Base-by-base conservation (phyloP, 2,329 filamentous ascomycete genomes). In the Sclerotinia minor region DNA sequence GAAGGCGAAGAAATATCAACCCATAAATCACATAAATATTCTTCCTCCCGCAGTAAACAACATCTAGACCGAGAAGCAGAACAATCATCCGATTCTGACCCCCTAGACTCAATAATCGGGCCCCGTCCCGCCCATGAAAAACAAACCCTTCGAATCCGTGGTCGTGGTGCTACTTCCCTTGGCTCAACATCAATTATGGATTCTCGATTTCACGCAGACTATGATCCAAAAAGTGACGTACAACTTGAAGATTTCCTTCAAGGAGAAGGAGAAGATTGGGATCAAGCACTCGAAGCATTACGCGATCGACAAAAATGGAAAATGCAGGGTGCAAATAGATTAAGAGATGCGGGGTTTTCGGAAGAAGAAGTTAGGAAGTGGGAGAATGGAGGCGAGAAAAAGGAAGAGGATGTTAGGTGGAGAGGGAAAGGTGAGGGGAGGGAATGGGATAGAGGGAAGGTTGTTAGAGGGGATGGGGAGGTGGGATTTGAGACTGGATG, bases 281-380 rank as follows among this genome's bases (percentile, higher is more conserved):
- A 92, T 55, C 86, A 92, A 73, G 88, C 91, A 0, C 81, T 95
- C 0, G 92, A 96, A 78, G 88, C 89, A 5, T 83, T 92, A 67
- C 85, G 90, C 50, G 92, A 96, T 76, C 87, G 92, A n/a, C 86
- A 92, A 72, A 89, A 88, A 72, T 93, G 91, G 87, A 88, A 87
- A 74, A 84, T 88, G 71, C 87, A 89, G 72, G 92, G 92, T 41
- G 91, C 91, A 8, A 89, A 93, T 64, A 82, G 93, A 68, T 80
- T 97, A 69, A 87, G 87, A 45, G 86, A 86, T 26, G 92, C 92
- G 0, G 94, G 93, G 0, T 96, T 96, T 75, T 87, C 86, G 1
- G 90, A 93, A 21, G 85, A 87, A 5, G 86, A 93, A 74, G 86
- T 97, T 68, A 83, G 84, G 73, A 88, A 87, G 71, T 92, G 90